A percentile compares a stretch with the other conserved stretches of the same genome.
phyloP scores from a whole-genome alignment of 768 basidiomycete species.

The Artomyces pyxidatus region DNA sequence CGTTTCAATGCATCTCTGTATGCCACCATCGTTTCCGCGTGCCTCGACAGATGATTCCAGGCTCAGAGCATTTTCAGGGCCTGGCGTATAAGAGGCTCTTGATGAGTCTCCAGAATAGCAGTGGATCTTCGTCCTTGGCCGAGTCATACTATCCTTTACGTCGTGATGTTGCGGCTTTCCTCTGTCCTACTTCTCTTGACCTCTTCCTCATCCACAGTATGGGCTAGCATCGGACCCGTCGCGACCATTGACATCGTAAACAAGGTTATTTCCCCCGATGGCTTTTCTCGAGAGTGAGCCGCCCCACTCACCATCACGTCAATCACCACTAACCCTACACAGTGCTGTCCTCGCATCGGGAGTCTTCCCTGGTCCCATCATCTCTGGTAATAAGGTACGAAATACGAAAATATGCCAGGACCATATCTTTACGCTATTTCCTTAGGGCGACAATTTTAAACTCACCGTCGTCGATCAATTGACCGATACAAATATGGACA shows the following conservation, averaged over 20 bases:
- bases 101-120: too few relatives aligned
- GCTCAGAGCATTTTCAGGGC: too few relatives aligned
- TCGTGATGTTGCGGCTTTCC: too few relatives aligned
- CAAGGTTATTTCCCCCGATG: neutral
- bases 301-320: neutral
- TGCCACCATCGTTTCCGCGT: too few relatives aligned
- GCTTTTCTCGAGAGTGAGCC: neutral
- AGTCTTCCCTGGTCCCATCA: neutral
- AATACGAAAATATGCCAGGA: neutral
- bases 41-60: too few relatives aligned
- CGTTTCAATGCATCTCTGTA: too few relatives aligned
- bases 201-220: neutral
- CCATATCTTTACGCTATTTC: neutral
- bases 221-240: neutral
- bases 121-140: too few relatives aligned
- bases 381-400: neutral
- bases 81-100: too few relatives aligned
- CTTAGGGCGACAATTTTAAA: constrained; percentile 2
- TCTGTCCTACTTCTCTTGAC: neutral
- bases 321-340: neutral
- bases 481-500: neutral
- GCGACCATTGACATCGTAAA: neutral
- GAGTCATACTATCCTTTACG: too few relatives aligned
- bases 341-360: neutral
- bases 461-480: constrained; percentile 3